A percentile compares a stretch with the other conserved stretches of the same genome.
These are phyloP conservation scores for Bjerkandera adusta DNA, from an alignment of 1,284 basidiomycete genomes.

Conservation along the genomic window DNA sequence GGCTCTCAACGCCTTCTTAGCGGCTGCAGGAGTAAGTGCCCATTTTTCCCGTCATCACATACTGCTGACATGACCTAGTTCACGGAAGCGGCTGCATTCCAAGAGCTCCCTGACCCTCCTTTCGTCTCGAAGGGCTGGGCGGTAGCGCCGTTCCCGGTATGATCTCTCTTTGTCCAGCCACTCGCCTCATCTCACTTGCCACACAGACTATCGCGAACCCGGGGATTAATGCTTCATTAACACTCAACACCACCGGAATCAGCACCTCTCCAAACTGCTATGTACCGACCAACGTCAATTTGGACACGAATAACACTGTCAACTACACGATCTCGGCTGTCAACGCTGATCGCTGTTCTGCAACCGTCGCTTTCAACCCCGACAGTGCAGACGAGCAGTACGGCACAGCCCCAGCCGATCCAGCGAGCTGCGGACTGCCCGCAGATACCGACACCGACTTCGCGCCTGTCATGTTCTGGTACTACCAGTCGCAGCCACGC, in stretches of 20 bases:
- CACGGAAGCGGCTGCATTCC: conserved; percentile 42
- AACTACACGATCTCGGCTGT: conserved; percentile 38
- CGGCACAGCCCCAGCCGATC: conserved; percentile 36
- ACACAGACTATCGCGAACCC: conserved; percentile 36
- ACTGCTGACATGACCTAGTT: conserved; percentile 30
- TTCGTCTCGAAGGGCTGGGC: conserved; percentile 51
- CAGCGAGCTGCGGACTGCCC: conserved; percentile 35
- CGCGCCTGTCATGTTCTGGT: conserved; percentile 67
- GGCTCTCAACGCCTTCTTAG: conserved; percentile 39
- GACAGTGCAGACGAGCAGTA: conserved; percentile 42
- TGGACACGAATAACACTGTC: conserved; percentile 21
- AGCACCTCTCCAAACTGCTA: conserved; percentile 46
- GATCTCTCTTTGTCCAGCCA: conserved; percentile 13
- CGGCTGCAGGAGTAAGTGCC: conserved; percentile 53
- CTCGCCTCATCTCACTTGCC: conserved; percentile 1
- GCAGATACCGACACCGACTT: conserved; percentile 35
- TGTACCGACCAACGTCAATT: conserved; percentile 32
- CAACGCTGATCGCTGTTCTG: conserved; percentile 43
- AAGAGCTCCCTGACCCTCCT: conserved; percentile 48
- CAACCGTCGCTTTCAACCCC: conserved; percentile 37
- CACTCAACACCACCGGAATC: conserved; percentile 52
- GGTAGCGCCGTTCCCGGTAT: conserved; percentile 46
- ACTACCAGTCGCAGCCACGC: conserved; percentile 31
- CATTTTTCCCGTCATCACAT: background rate
- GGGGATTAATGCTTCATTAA: conserved; percentile 50